Evolutionary conservation across 2,329 filamentous ascomycete genomes (phyloP), one percentile per base, ranked within the genome.

Genomic region (Aspergillus unguis): DNA sequence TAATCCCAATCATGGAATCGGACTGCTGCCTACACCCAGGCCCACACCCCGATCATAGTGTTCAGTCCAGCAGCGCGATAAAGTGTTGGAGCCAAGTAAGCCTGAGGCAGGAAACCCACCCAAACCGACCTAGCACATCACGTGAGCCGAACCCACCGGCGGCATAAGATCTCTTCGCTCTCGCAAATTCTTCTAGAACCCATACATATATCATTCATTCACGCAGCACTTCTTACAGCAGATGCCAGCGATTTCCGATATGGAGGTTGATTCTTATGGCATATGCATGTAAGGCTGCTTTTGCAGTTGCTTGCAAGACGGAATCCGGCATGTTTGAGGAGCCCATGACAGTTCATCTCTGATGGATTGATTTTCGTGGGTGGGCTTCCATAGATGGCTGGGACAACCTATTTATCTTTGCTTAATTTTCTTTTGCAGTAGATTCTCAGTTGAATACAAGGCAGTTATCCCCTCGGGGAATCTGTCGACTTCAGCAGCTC

Each of bases 341-440:
- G 71, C 64, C 64, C 70, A 71, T 68, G 71, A 71, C 61, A 58
- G 35, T 37, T 53, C 57, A 54, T 52, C 52, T 52, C 44, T 51
- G 59, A 52, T 50, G 50, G 56, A 37, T 6, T 54, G 33, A 44
- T 7, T 17, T 17, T 49, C 45, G 53, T 74, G 72, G 63, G 63
- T 76, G 72, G 70, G 65, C 70, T 70, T 73, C 73, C 72, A 76
- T 76, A 76, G 71, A 73, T 64, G 61, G 62, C 66, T 75, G 73
- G 72, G 61, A 76, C 72, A 76, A 33, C 17, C 7, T 44, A 44
- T 45, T 45, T 53, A 23, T 11, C 40, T 26, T 44, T 53, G 17
- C 11, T 44, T 31, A 41, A 26, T 37, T 26, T 40, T 38, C 3
- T 38, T 8, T 44, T 48, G 31, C 41, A 33, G 17, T 17, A 17